Evolutionary conservation across 768 basidiomycete genomes (phyloP), one percentile per base, ranked within the genome.

Genomic region (Tylopilus vinaceipallidus): DNA sequence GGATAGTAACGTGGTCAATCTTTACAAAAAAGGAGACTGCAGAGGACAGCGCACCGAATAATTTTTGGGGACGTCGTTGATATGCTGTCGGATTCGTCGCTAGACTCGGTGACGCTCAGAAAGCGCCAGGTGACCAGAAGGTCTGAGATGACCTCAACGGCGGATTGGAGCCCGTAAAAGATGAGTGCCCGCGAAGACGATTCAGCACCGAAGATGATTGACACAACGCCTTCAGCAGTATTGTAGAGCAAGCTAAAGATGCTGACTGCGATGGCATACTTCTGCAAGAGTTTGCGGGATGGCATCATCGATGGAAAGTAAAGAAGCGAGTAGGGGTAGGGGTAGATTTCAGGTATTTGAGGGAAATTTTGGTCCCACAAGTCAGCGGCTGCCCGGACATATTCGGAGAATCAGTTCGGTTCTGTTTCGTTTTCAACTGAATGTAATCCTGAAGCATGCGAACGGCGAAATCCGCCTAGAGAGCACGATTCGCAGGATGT

Each of bases 151-250:
- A 77, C 75, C 50, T 78, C 77, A 33, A 77, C 73, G 4, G 57
- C 73, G 0, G 76, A 77, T 36, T 78, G 77, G 14, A 78, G 68
- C 1, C 77, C 76, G 40, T 74, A 78, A 61, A 78, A 78, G 23
- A 78, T 62, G 34, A 78, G 70, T 7, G 77, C 69, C 5, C 62
- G 67, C 1, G 76, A 78, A 3, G 68, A 66, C 11, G 75, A 71
- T 27, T 76, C 75, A 44, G 69, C 64, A 1, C 77, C 76, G 42
- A 78, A 73, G 17, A 71, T 60, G 30, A 78, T 65, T 7, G 76
- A 77, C 14, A 78, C 40, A 1, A 64, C 68, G 9, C 76, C 76
- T 47, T 78, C 77, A 46, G 29, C 73, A 54, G 50, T 58, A 66
- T 57, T 73, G 65, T 65, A 62, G 48, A 77, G 37, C 26, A 77